Evolutionary conservation across 805 yeast genomes (phyloP).

Genomic region (Spathaspora passalidarum): DNA sequence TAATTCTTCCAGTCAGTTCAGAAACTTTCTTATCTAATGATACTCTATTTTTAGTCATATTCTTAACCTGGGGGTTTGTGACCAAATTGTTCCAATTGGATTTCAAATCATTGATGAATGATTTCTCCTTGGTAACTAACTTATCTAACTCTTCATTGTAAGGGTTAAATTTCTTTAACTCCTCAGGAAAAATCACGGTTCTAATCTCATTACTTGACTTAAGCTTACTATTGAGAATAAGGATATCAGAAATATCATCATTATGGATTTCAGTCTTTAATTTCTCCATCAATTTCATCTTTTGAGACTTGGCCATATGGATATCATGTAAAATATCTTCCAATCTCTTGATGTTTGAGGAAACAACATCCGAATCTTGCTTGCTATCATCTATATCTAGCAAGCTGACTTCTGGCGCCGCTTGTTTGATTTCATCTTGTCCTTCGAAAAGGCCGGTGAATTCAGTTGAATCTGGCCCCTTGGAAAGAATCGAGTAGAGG

Average conservation of each 20-base stretch:
- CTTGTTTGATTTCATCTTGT: slow-evolving; percentile 1
- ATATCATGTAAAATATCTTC: slow-evolving; percentile 61
- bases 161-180: slow-evolving; percentile 72
- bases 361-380: slow-evolving; percentile 9
- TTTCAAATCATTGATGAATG: slow-evolving; percentile 34
- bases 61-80: slow-evolving; percentile 28
- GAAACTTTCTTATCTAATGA: slow-evolving; percentile 31
- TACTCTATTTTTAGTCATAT: slow-evolving; percentile 42
- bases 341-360: slow-evolving; percentile 40
- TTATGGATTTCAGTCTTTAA: slow-evolving; percentile 67
- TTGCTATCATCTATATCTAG: slow-evolving; percentile 65
- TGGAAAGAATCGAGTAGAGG: slow-evolving; percentile 25
- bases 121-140: slow-evolving; percentile 63
- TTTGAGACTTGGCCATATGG: slow-evolving; percentile 60
- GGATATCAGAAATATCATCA: slow-evolving; percentile 80
- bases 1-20: slow-evolving; percentile 33
- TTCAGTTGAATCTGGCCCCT: slow-evolving; percentile 42
- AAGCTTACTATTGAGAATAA: slow-evolving; percentile 61
- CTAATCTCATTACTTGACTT: slow-evolving; percentile 56
- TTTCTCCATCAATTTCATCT: slow-evolving; percentile 56
- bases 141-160: slow-evolving; percentile 64
- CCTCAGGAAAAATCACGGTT: slow-evolving; percentile 58
- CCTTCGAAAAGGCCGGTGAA: slow-evolving; percentile 31
- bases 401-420: slow-evolving; percentile 42
- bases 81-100: slow-evolving; percentile 28